Evolutionary conservation across 2,329 filamentous ascomycete species (phyloP), one percentile per base, ranked within the genome.

Genomic region (Aphanoascus verrucosus): DNA sequence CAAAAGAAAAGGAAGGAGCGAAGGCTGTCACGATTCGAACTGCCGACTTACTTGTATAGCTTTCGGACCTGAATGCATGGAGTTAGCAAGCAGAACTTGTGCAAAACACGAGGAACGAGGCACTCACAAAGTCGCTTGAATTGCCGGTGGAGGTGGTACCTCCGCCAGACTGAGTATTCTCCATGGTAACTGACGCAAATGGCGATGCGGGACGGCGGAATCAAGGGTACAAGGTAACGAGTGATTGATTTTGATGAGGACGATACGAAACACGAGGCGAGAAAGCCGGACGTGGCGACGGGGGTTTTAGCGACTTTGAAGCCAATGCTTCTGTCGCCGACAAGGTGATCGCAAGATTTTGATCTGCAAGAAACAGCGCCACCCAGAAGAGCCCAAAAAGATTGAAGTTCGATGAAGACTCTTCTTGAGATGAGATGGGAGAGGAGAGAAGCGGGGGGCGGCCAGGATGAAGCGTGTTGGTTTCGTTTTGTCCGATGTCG

Each of bases 121-220:
- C 55, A 85, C 86, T 77, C 76, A 94, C 89, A 79, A 95, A 95
- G 75, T 95, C 89, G 78, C 89, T 94, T 58, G 89, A 94, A 75
- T 88, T 94, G 72, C 86, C 93, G 65, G 81, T 76, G 63, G 73
- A 71, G 42, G 50, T 41, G 42, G 50, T 41, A 49, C 43, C 35
- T 32, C 56, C 52, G 34, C 47, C 52, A 20, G 44, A 35, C 20
- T 49, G 55, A 8, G 50, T 50, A 49, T 38, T 51, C 4, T 58
- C 58, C 56, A 59, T 56, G 31, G 54, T 53, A 17, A 44, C 43
- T 15, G 31, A 28, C 5, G 14, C 23, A 35, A 50, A 32, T 7
- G 15, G 40, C 40, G 37, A 51, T 11, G 32, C 11, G 48, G 15
- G 8, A n/a, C 15, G 15, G 19, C 7, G 17, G 35, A 32, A 43